Evolutionary conservation across 2,329 filamentous ascomycete species (phyloP).

Genomic region (Calonectria pteridis): DNA sequence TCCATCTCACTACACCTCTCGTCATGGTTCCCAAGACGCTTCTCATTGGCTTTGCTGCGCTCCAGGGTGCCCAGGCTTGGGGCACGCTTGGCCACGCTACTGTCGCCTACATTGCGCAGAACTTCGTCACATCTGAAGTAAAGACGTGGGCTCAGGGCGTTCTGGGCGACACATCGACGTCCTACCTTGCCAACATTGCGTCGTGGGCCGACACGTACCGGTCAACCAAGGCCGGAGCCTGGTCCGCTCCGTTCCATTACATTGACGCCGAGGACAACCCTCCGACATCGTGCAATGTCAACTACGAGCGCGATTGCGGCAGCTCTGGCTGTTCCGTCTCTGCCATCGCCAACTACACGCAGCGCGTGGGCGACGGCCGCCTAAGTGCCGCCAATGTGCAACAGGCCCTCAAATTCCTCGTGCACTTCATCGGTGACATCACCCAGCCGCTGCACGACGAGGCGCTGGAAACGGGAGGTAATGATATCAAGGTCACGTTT

Average conservation of each 20-base stretch:
- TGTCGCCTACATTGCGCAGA: constrained; percentile 12
- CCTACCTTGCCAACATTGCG: constrained; percentile 63
- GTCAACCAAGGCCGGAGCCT: constrained; percentile 59
- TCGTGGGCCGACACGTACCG: constrained; percentile 59
- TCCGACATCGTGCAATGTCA: constrained; percentile 48
- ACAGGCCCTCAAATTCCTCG: constrained; percentile 44
- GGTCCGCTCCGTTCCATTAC: constrained; percentile 62
- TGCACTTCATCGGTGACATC: constrained; percentile 69
- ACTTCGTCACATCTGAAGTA: constrained; percentile 1
- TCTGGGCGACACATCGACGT: constrained; percentile 57
- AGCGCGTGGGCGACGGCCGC: constrained; percentile 35
- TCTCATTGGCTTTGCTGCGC: not conserved
- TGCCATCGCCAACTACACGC: constrained; percentile 46
- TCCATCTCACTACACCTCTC: not conserved
- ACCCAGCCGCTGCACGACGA: constrained; percentile 68
- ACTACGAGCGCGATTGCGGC: constrained; percentile 56
- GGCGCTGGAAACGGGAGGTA: constrained; percentile 66
- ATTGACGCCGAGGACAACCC: constrained; percentile 62
- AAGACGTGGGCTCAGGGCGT: constrained; percentile 36
- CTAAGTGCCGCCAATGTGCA: constrained; percentile 30
- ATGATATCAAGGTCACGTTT: constrained; percentile 64
- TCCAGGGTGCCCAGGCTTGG: constrained; percentile 5
- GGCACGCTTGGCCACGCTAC: constrained; percentile 10
- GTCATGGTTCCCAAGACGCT: not conserved
- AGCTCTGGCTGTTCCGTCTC: constrained; percentile 42